Percentiles rank a stretch among this genome's conserved stretches.
phyloP scores from a whole-genome alignment of 1,284 basidiomycete species.

The Lentinula novae-zelandiae region DNA sequence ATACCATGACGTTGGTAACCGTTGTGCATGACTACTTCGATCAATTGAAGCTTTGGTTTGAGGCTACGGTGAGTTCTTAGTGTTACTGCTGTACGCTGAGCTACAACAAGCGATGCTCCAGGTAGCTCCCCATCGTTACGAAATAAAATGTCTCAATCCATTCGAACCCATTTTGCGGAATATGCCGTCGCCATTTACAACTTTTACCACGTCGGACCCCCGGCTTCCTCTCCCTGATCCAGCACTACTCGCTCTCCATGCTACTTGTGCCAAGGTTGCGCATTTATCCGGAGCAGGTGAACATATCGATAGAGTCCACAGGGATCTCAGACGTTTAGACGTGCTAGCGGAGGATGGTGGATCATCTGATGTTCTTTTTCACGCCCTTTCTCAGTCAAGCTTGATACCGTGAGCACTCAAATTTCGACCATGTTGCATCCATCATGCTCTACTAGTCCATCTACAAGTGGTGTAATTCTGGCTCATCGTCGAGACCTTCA shows the following conservation, averaged over 20 bases:
- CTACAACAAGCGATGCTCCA: no score
- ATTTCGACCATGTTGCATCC: no score
- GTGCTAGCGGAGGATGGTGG: slow-evolving; percentile 3
- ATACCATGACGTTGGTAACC: slow-evolving; percentile 26
- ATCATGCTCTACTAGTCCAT: no score
- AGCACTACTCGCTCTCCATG: slow-evolving; percentile 20
- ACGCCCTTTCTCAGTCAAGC: not conserved
- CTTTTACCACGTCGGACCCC: slow-evolving; percentile 5
- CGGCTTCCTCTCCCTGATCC: slow-evolving; percentile 16
- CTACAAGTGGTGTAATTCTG: slow-evolving; percentile 82
- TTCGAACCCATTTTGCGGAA: no score
- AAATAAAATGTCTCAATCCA: no score
- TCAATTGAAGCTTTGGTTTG: slow-evolving; percentile 25
- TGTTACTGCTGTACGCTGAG: no score
- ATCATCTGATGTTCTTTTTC: not conserved
- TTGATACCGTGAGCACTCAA: no score
- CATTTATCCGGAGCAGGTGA: slow-evolving; percentile 29
- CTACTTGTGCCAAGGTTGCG: slow-evolving; percentile 26
- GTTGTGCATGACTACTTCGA: slow-evolving; percentile 24
- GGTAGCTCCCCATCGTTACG: no score
- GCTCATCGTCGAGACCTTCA: slow-evolving; percentile 96
- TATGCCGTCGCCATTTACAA: not conserved
- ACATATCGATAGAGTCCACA: slow-evolving; percentile 22
- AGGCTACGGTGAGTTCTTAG: slow-evolving; percentile 21
- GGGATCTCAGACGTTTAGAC: not conserved